phyloP scores from a whole-genome alignment of 2,329 filamentous ascomycete genomes.

The Epicoccum nigrum region DNA sequence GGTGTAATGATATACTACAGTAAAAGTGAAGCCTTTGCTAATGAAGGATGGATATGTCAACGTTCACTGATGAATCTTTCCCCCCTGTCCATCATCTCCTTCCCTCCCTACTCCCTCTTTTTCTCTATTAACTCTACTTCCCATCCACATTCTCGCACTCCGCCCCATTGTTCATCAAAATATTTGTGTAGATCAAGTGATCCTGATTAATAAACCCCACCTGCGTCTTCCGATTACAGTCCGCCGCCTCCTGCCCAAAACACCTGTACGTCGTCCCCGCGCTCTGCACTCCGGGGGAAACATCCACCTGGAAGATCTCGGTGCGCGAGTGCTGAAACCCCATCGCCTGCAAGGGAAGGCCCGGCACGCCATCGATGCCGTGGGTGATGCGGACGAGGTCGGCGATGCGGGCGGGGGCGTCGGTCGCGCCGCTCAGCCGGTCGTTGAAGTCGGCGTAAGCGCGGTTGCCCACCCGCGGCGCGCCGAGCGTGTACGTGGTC shows the following conservation, averaged over 20 bases:
- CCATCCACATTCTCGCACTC: not conserved
- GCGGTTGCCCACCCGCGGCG: conserved; percentile 67
- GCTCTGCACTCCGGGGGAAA: conserved; percentile 11
- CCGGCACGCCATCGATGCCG: conserved; percentile 68
- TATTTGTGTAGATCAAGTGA: conserved; percentile 20
- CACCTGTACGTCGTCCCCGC: conserved; percentile 19
- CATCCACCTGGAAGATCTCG: conserved; percentile 61
- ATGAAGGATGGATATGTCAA: too few species aligned
- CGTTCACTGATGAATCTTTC: too few species aligned
- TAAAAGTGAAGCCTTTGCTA: too few species aligned
- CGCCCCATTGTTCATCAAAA: conserved; percentile 16
- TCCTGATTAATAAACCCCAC: conserved; percentile 20
- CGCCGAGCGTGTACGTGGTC: conserved; percentile 50
- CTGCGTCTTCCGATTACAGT: conserved; percentile 17
- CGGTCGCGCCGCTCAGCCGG: conserved; percentile 48
- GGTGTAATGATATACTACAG: too few species aligned
- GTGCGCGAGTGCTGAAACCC: conserved; percentile 69
- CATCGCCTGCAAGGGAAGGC: conserved; percentile 64
- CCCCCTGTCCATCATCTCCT: too few species aligned
- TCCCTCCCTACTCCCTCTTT: too few species aligned
- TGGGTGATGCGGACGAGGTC: conserved; percentile 70
- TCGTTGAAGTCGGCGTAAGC: conserved; percentile 57
- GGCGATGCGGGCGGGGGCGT: conserved; percentile 58
- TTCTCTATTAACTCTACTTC: not conserved
- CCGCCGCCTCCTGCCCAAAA: conserved; percentile 22